Evolutionary conservation across 345 rosid genomes (phyloP), one percentile per base, ranked within the genome.

Genomic region (Leavenworthia alabamica): DNA sequence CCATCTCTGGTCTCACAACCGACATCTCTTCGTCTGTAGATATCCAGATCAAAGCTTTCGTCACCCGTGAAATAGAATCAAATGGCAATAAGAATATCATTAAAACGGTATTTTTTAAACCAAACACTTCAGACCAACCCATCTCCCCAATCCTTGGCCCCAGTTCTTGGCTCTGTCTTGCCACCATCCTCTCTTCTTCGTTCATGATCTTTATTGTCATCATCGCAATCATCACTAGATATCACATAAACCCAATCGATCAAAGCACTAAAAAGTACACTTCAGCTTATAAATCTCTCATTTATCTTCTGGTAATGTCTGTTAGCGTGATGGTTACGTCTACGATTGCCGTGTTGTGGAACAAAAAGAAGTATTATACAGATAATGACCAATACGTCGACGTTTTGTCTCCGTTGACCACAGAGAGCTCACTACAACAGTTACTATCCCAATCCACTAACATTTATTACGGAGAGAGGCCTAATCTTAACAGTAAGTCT

Each of bases 131-230:
- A 2, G 95, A 92, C 58, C 61, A 53, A 46, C 84, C 90, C 4
- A 56, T 85, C 17, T 75, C 86, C 17, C 41, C 86, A 7, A 60
- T 81, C 58, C 73, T 92, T 50, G 98, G 98, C 6, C 78, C 89
- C 23, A 86, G 67, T 23, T 55, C 82, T 53, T 92, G 93, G 95
- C 77, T 86, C 29, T 89, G 90, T 78, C 93, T 89, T 0, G 85
- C 74, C 0, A 79, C 81, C 6, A 67, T 92, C 52, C 76, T 92
- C 31, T 73, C 83, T 14, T 83, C 86, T 49, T 89, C 96, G 1
- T 85, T 86, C 43, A 33, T 76, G 15, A 71, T 76, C 27, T 92
- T 86, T 71, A 73, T 86, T 0, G 13, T 82, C 19, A 64, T 82
- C 15, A 79, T 82, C 8, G 96, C 83, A 61, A 67, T 89, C 54